Conservation (phyloP, 2,329 filamentous ascomycete species). For the Colletotrichum sp. region DNA sequence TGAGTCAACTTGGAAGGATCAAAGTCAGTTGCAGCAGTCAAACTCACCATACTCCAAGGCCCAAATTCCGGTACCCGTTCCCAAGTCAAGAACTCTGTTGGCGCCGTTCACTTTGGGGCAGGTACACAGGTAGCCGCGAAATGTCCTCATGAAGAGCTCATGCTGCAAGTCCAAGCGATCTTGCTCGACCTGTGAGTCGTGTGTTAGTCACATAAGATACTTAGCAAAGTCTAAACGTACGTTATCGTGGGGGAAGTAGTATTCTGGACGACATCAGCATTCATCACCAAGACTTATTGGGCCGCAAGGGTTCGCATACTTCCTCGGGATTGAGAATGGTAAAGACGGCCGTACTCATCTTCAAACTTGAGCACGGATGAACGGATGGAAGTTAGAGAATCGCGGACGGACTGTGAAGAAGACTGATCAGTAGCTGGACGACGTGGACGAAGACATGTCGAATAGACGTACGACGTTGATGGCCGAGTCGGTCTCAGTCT, state of each 20-base stretch:
- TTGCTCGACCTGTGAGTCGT: slow-evolving; percentile 6
- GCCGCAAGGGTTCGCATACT: not conserved
- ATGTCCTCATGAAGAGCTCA: slow-evolving; percentile 36
- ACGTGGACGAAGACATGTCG: too few relatives aligned
- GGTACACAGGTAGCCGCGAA: slow-evolving; percentile 32
- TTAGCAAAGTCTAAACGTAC: not conserved
- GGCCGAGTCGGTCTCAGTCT: slow-evolving; percentile 1
- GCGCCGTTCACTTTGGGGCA: slow-evolving; percentile 27
- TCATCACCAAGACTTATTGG: fast-evolving
- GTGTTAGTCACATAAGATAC: fast-evolving
- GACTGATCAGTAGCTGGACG: too few relatives aligned
- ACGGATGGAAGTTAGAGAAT: slow-evolving; percentile 9
- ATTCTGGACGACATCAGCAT: not conserved
- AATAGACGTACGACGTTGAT: slow-evolving; percentile 1
- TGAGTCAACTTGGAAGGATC: too few relatives aligned
- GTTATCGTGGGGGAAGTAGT: slow-evolving; percentile 13
- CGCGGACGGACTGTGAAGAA: not conserved
- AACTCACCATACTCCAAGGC: slow-evolving; percentile 29
- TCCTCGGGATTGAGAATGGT: slow-evolving; percentile 10
- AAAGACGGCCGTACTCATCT: slow-evolving; percentile 1
- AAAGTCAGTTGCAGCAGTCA: fast-evolving
- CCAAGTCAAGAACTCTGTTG: slow-evolving; percentile 26
- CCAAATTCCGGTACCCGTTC: slow-evolving; percentile 31
- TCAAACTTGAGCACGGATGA: slow-evolving; percentile 9
- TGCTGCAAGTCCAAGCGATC: slow-evolving; percentile 38